Base-by-base conservation (phyloP, 2,329 filamentous ascomycete genomes). In the Myriosclerotinia scirpicola region DNA sequence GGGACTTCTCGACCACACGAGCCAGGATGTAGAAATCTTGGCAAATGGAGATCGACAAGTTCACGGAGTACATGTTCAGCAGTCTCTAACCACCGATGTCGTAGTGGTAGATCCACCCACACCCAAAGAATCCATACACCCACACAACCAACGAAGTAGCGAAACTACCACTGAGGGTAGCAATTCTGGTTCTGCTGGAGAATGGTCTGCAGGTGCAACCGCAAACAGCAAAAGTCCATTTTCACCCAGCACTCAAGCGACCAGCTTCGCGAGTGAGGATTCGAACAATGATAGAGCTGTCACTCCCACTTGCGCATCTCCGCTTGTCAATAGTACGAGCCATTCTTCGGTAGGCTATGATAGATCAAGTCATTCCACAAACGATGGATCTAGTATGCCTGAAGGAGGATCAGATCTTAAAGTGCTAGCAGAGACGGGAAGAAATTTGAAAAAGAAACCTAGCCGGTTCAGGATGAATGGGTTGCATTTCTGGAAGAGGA, bases 231-330 rank as follows among this genome's bases (percentile, higher is more conserved):
- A 87, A 76, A 83, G 87, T 82, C 85, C 86, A 4, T 77, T 88
- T 46, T 88, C 86, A 34, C 87, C 87, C 2, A 88, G 86, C 74
- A 89, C 87, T 3, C 82, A 87, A 73, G 87, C 86, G 50, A 89
- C 87, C 22, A 89, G 86, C 75, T 85, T 89, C 69, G 82, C 86
- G 70, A 88, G 86, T 76, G 81, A 82, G n/a, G 70, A 69, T 36
- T 53, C 67, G 12, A 66, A 67, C 22, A 26, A 67, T 44, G 61
- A 68, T 59, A 66, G 67, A 36, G 52, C 68, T n/a, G 65, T 58
- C 48, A 69, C 69, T 44, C 67, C 70, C 20, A 71, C 67, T 26
- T 36, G 44, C 20, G 56, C 64, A 14, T 67, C 69, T 53, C 68
- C 68, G 50, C 53, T 77, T 12, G 79, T 78, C 30, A 67, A 71